phyloP scores from a whole-genome alignment of 306 rosid species.

The Dalbergia cultrata region DNA sequence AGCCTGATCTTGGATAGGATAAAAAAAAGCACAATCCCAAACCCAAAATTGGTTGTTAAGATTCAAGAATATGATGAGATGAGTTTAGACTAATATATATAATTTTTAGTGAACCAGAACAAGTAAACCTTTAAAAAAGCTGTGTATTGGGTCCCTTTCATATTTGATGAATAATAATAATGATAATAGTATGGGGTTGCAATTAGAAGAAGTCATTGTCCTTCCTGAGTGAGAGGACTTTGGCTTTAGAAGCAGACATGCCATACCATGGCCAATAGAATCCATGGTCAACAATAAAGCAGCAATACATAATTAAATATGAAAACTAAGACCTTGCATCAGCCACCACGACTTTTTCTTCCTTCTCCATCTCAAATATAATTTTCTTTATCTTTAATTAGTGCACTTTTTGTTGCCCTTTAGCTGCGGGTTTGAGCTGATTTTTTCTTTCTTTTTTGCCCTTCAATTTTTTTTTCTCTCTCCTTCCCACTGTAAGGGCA shows the following conservation, averaged over 20 bases:
- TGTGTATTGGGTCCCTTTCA: slow-evolving; percentile 49
- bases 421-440: slow-evolving; percentile 11
- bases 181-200: slow-evolving; percentile 6
- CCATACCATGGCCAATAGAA: slow-evolving; percentile 37
- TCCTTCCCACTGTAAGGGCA: not conserved
- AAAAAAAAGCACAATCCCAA: slow-evolving; percentile 7
- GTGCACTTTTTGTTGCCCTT: slow-evolving; percentile 39
- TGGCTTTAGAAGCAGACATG: slow-evolving; percentile 21
- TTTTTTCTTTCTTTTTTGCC: not conserved
- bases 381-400: slow-evolving; percentile 14
- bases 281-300: slow-evolving; percentile 50
- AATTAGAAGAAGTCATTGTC: slow-evolving; percentile 41
- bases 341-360: slow-evolving; percentile 24
- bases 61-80: slow-evolving; percentile 41
- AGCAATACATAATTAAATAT: not conserved
- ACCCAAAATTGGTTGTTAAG: slow-evolving; percentile 24
- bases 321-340: slow-evolving; percentile 6
- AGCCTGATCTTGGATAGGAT: slow-evolving; percentile 24
- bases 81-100: slow-evolving; percentile 15
- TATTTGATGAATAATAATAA: slow-evolving; percentile 5
- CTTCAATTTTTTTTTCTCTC: not conserved
- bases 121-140: slow-evolving; percentile 40
- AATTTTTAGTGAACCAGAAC: slow-evolving; percentile 48
- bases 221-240: slow-evolving; percentile 43
- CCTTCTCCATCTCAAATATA: slow-evolving; percentile 13